Evolutionary conservation across 169 alveolate species (phyloP), one percentile per base, ranked within the genome.

Genomic region (Plasmodium knowlesi): DNA sequence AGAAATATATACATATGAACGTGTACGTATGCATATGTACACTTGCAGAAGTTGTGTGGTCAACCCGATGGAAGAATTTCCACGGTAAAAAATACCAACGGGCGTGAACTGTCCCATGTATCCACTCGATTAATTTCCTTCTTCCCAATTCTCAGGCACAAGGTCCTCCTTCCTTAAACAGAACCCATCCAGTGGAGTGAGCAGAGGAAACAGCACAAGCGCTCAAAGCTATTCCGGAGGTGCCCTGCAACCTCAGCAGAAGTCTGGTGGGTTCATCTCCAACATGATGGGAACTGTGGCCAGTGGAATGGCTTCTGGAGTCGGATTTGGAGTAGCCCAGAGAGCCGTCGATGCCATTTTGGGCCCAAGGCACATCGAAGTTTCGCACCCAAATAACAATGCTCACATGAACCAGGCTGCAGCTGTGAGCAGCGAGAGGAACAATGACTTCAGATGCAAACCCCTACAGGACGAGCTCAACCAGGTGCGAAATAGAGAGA

Each of bases 261-360:
- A 76, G 30, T 72, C 84, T 28, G 82, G 90, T 28, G 95, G 95
- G 16, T 83, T 92, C 54, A 1, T 92, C 25, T 84, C 95, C n/a
- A 92, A 92, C 54, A 80, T 92, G 90, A 84, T 84, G 93, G 95
- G 95, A 67, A 91, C 95, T 0, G 95, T 91, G 50, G 95, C 95
- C 34, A 91, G 92, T 28, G 95, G 95, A 73, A 84, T 92, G 95
- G 93, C 95, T 5, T 92, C 95, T 41, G 95, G 95, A 50, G 93
- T 92, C 37, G 95, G 95, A 28, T 92, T 92, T 83, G 95, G 95
- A 78, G 82, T 92, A 32, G 95, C 95, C 2, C 95, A 92, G 82
- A 83, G 95, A 67, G 93, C 93, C 5, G 95, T 92, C 25, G 95
- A 92, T 43, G 70, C 93, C 50, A 30, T 92, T 32, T 32, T 92